Conservation (phyloP, 495 filamentous ascomycete species). For the Neurospora terricola region DNA sequence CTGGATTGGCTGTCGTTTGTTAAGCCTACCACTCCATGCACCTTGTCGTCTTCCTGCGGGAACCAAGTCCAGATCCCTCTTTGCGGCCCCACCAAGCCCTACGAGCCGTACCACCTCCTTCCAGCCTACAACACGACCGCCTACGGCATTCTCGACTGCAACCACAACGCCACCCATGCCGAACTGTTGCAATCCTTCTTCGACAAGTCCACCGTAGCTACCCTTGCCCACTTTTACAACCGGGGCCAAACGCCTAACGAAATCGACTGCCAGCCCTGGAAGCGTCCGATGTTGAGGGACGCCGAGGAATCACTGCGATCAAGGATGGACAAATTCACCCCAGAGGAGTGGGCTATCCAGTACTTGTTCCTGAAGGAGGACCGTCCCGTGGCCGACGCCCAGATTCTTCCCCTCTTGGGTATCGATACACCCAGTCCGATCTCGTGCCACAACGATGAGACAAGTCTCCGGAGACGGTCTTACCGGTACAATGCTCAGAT, state of each 20-base stretch:
- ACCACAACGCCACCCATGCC: not conserved
- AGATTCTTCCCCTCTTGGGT: not conserved
- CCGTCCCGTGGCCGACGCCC: not conserved
- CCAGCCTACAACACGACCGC: not conserved
- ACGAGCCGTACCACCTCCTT: not conserved
- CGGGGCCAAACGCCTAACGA: not conserved
- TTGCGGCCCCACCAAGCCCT: not conserved
- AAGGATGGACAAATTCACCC: not conserved
- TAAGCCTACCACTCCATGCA: not conserved
- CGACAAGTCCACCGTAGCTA: not conserved
- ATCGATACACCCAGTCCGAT: not conserved
- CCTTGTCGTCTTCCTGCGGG: not conserved
- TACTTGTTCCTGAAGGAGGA: not conserved
- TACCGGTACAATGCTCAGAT: not conserved
- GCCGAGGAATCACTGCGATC: not conserved
- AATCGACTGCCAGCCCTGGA: not conserved
- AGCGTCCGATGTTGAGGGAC: not conserved
- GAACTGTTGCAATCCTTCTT: not conserved
- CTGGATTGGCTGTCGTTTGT: too few species aligned
- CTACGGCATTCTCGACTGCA: not conserved
- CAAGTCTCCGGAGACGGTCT: not conserved
- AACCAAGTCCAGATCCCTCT: not conserved
- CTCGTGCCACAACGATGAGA: not conserved
- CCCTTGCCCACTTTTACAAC: not conserved
- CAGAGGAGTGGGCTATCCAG: not conserved